These are phyloP conservation scores for Ceratonia siliqua DNA, from an alignment of 306 rosid species.

Conservation along the genomic window DNA sequence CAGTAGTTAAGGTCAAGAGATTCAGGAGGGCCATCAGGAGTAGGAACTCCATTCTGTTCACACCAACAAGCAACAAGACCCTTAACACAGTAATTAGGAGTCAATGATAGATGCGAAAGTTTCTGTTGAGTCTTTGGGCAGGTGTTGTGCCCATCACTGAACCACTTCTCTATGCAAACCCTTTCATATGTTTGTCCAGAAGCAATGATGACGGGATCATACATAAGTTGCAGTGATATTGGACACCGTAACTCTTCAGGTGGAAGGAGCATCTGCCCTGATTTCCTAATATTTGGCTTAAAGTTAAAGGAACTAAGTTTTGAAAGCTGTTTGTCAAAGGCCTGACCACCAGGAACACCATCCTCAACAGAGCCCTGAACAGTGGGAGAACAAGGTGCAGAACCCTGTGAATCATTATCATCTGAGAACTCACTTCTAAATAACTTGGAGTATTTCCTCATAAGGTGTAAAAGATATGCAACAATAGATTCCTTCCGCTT, in stretches of 20 bases:
- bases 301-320: conserved; percentile 72
- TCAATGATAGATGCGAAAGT: conserved; percentile 81
- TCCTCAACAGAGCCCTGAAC: conserved; percentile 72
- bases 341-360: conserved; percentile 48
- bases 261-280: conserved; percentile 69
- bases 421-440: conserved; percentile 88
- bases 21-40: conserved; percentile 90
- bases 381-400: conserved; percentile 96
- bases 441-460: conserved; percentile 94
- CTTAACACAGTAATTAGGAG: conserved; percentile 95
- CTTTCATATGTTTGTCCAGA: conserved; percentile 98
- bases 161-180: conserved; percentile 94
- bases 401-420: conserved; percentile 95
- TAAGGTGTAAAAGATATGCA: conserved; percentile 87
- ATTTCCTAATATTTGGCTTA: conserved; percentile 57
- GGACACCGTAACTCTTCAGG: conserved; percentile 99
- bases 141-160: conserved; percentile 76
- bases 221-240: conserved; percentile 91
- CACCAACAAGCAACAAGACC: conserved; percentile 96
- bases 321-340: conserved; percentile 81
- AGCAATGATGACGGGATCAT: conserved; percentile 90
- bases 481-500: conserved; percentile 96
- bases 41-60: conserved; percentile 79
- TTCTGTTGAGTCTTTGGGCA: conserved; percentile 90
- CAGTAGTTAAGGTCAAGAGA: conserved; percentile 90